These are phyloP conservation scores for Claviceps sp. DNA, from an alignment of 2,329 filamentous ascomycete species.

Conservation along the genomic window DNA sequence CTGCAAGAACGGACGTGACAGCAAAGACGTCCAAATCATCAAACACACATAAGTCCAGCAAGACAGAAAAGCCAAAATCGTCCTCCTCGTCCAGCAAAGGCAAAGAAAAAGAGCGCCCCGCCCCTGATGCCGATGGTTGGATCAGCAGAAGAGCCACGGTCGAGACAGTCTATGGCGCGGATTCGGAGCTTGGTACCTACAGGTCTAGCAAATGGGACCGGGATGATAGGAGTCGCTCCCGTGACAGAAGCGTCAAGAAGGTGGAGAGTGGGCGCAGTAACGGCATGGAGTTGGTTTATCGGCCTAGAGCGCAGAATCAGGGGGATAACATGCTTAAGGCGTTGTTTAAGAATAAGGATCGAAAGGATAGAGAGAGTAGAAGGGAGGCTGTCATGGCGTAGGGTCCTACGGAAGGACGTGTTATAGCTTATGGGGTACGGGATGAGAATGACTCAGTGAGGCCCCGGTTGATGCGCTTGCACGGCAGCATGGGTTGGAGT, in stretches of 20 bases:
- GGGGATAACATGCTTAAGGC: constrained; percentile 42
- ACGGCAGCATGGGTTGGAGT: neutral
- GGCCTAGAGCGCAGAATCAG: constrained; percentile 34
- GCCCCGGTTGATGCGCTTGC: neutral
- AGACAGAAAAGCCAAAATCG: constrained; percentile 8
- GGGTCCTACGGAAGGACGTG: neutral
- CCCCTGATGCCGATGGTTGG: neutral
- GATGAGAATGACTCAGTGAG: neutral
- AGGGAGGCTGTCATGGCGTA: constrained; percentile 19
- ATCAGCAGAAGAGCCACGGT: constrained; percentile 8
- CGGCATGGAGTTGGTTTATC: constrained; percentile 24
- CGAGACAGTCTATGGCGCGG: constrained; percentile 11
- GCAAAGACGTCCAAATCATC: constrained; percentile 12
- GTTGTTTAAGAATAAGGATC: constrained; percentile 44
- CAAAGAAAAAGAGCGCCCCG: constrained; percentile 10
- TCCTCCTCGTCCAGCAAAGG: constrained; percentile 4
- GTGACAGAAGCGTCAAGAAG: constrained; percentile 15
- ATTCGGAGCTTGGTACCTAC: constrained; percentile 25
- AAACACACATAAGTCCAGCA: constrained; percentile 12
- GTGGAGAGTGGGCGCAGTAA: constrained; percentile 25
- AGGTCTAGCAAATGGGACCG: constrained; percentile 20
- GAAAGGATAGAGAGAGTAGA: constrained; percentile 25
- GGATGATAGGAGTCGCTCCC: neutral
- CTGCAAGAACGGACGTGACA: constrained; percentile 10
- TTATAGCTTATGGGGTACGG: neutral